phyloP scores from a whole-genome alignment of 2,329 filamentous ascomycete genomes.

The Xylariaceae sp. region DNA sequence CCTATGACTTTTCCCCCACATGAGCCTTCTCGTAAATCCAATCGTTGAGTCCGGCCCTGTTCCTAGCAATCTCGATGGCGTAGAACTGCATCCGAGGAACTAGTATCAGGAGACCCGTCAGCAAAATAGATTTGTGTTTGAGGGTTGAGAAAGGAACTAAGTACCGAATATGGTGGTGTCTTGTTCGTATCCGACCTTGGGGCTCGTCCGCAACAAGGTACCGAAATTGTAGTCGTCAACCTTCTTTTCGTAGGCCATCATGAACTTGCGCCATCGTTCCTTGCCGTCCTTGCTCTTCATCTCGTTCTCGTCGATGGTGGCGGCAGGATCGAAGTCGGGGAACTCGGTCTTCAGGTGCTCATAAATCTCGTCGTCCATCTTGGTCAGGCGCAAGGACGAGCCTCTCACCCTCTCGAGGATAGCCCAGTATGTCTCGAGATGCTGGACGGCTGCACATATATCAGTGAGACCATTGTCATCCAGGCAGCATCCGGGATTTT shows the following conservation, averaged over 20 bases:
- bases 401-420: constrained; percentile 91
- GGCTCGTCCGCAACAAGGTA: constrained; percentile 80
- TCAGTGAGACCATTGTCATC: background rate
- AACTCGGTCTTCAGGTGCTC: constrained; percentile 86
- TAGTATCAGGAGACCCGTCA: constrained; percentile 43
- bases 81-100: constrained; percentile 76
- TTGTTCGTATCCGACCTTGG: constrained; percentile 83
- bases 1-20: constrained; percentile 51
- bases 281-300: constrained; percentile 99
- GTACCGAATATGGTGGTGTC: constrained; percentile 89
- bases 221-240: constrained; percentile 99
- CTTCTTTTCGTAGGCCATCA: constrained; percentile 91
- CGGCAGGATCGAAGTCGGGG: constrained; percentile 85
- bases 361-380: constrained; percentile 93
- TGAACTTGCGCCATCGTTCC: constrained; percentile 91
- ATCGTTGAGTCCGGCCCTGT: constrained; percentile 87
- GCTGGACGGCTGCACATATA: constrained; percentile 70
- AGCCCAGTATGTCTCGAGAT: constrained; percentile 96
- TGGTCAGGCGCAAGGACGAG: constrained; percentile 86
- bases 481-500: background rate
- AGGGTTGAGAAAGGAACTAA: constrained; percentile 28
- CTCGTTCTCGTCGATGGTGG: constrained; percentile 81
- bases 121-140: constrained; percentile 48
- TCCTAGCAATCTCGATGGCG: constrained; percentile 77
- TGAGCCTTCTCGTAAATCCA: constrained; percentile 92